Evolutionary conservation across 345 rosid species (phyloP).

Genomic region (Odontarrhena argentea): DNA sequence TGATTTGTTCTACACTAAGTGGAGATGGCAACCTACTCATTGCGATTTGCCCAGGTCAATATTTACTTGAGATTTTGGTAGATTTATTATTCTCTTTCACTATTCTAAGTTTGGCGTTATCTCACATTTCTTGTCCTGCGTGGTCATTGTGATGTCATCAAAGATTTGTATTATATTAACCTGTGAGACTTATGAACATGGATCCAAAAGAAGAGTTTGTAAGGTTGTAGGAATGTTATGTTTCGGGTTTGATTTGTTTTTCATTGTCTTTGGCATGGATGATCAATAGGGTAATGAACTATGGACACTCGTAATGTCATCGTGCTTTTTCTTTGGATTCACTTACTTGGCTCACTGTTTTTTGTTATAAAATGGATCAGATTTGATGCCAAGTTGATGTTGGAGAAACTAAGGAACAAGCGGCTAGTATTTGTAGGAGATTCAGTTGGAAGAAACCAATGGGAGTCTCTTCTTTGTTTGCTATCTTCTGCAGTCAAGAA

Average conservation of each 20-base stretch:
- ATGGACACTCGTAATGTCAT: neutral
- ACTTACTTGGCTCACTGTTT: neutral
- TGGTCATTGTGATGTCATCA: conserved; percentile 6
- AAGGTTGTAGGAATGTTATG: neutral
- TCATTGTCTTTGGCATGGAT: neutral
- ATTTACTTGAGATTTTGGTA: neutral
- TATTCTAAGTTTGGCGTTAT: neutral
- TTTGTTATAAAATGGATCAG: conserved; percentile 42
- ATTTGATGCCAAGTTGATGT: conserved; percentile 76
- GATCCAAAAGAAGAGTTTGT: neutral
- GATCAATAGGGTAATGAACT: no score
- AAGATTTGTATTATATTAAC: conserved; percentile 4
- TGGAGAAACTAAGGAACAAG: conserved; percentile 79
- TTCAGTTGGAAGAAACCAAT: conserved; percentile 79
- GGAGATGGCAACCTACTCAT: conserved; percentile 94
- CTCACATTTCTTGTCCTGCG: neutral
- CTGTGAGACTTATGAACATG: neutral
- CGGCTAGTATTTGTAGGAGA: conserved; percentile 88
- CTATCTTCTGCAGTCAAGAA: conserved; percentile 66
- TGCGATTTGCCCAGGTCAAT: conserved; percentile 85
- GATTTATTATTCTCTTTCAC: conserved; percentile 6
- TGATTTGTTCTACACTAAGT: conserved; percentile 78
- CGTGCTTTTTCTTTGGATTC: neutral
- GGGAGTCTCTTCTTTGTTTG: conserved; percentile 51
- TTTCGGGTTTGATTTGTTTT: neutral